Conservation (phyloP, 805 yeast species). For the Lachancea lanzarotensis region DNA sequence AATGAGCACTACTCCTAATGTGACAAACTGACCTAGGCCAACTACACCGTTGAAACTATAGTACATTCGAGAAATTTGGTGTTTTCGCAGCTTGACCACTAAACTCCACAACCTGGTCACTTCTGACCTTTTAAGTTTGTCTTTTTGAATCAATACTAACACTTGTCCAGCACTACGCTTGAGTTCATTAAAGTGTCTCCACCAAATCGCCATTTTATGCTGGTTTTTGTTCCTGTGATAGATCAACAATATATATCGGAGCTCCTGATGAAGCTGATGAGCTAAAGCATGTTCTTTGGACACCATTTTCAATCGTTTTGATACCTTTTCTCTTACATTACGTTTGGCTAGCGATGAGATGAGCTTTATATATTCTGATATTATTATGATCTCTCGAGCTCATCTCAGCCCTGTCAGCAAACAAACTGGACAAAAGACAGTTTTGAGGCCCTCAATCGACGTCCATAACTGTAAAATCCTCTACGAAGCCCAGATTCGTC, state of each 20-base stretch:
- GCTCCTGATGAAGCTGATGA: constrained; percentile 40
- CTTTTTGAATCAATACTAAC: constrained; percentile 17
- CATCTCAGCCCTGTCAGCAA: no score
- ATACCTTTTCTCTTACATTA: no score
- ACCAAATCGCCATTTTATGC: constrained; percentile 69
- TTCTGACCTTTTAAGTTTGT: constrained; percentile 18
- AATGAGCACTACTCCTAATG: constrained; percentile 62
- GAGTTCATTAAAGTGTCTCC: constrained; percentile 58
- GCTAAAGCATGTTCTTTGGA: neutral
- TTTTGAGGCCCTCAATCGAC: no score
- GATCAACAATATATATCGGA: constrained; percentile 50
- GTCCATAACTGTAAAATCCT: no score
- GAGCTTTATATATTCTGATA: neutral
- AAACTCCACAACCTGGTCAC: constrained; percentile 13
- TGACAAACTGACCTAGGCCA: constrained; percentile 69
- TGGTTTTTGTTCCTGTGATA: constrained; percentile 73
- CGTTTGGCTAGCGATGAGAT: neutral
- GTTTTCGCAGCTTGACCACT: constrained; percentile 28
- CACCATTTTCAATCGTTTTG: neutral
- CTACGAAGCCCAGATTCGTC: neutral
- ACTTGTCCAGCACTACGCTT: constrained; percentile 42
- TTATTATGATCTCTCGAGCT: no score
- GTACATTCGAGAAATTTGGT: constrained; percentile 44
- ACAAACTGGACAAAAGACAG: no score
- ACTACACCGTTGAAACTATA: constrained; percentile 60